Conservation (phyloP, 805 yeast genomes). For the Blastobotrys mokoenaii region DNA sequence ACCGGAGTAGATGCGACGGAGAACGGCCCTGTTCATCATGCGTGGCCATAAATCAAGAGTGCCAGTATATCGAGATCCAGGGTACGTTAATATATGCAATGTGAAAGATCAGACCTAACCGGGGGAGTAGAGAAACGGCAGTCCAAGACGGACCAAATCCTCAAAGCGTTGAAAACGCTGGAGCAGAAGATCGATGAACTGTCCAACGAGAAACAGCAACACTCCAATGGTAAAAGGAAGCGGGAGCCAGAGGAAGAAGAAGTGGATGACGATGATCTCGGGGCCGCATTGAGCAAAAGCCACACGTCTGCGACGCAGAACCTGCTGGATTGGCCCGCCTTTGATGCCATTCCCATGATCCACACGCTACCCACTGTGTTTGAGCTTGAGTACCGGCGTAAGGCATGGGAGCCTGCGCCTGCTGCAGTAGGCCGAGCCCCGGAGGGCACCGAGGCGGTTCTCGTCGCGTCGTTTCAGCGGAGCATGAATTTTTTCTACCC, state of each 20-base stretch:
- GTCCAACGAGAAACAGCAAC: neutral
- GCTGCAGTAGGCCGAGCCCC: neutral
- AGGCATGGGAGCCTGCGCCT: neutral
- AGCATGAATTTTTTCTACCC: slow-evolving; percentile 13
- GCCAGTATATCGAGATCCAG: slow-evolving; percentile 5
- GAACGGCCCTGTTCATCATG: slow-evolving; percentile 7
- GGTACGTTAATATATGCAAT: neutral
- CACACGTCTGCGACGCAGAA: slow-evolving; percentile 9
- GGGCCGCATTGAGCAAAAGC: slow-evolving; percentile 1
- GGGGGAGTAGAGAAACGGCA: slow-evolving; percentile 1
- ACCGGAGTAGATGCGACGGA: slow-evolving; percentile 4
- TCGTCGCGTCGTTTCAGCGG: slow-evolving; percentile 7
- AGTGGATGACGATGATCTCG: neutral
- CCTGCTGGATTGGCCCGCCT: slow-evolving; percentile 4
- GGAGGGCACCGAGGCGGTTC: neutral
- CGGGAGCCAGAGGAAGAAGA: neutral
- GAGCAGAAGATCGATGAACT: slow-evolving; percentile 5
- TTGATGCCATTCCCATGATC: slow-evolving; percentile 4
- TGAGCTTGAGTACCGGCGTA: slow-evolving; percentile 5
- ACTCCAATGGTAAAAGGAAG: neutral
- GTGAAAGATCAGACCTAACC: neutral
- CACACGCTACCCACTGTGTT: slow-evolving; percentile 5
- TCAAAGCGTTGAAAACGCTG: slow-evolving; percentile 2
- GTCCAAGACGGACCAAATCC: slow-evolving; percentile 8
- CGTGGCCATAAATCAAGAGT: slow-evolving; percentile 4